Conservation (phyloP, 768 basidiomycete species). For the Leccinum uliginosum region DNA sequence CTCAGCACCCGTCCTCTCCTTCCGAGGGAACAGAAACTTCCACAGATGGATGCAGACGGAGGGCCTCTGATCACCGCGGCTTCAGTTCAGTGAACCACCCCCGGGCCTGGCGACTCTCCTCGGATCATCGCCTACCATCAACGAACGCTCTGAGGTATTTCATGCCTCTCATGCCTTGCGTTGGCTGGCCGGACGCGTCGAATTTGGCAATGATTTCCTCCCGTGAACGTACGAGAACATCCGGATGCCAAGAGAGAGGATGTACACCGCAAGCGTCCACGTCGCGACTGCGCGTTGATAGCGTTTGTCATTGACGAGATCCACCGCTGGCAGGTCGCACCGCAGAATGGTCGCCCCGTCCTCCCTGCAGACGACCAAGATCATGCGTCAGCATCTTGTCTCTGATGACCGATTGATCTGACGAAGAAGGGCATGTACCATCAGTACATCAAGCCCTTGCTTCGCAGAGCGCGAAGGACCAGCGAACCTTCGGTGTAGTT, state of each 20-base stretch:
- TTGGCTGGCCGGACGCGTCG: slow-evolving; percentile 45
- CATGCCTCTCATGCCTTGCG: slow-evolving; percentile 55
- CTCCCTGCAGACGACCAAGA: slow-evolving; percentile 37
- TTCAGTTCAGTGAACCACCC: background rate
- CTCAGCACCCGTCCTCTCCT: background rate
- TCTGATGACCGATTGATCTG: slow-evolving; percentile 22
- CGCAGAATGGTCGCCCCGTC: slow-evolving; percentile 31
- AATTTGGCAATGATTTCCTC: slow-evolving; percentile 53
- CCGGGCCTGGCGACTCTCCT: no score
- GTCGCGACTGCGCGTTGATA: slow-evolving; percentile 17
- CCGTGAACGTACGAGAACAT: slow-evolving; percentile 43
- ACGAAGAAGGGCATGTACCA: background rate
- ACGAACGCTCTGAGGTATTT: slow-evolving; percentile 62
- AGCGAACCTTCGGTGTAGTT: slow-evolving; percentile 46
- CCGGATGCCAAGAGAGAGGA: slow-evolving; percentile 50
- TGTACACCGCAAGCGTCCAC: slow-evolving; percentile 36
- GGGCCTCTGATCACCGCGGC: slow-evolving; percentile 21
- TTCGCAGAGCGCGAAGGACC: slow-evolving; percentile 1
- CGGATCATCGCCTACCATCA: slow-evolving; percentile 43
- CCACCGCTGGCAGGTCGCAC: background rate
- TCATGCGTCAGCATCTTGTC: slow-evolving; percentile 26
- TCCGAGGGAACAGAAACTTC: slow-evolving; percentile 6
- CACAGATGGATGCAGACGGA: slow-evolving; percentile 31
- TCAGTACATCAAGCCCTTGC: background rate
- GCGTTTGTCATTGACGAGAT: background rate